A percentile compares a stretch with the other conserved stretches of the same genome.
phyloP scores from a whole-genome alignment of 78 protist species.

The Cavenderia fasciculata region DNA sequence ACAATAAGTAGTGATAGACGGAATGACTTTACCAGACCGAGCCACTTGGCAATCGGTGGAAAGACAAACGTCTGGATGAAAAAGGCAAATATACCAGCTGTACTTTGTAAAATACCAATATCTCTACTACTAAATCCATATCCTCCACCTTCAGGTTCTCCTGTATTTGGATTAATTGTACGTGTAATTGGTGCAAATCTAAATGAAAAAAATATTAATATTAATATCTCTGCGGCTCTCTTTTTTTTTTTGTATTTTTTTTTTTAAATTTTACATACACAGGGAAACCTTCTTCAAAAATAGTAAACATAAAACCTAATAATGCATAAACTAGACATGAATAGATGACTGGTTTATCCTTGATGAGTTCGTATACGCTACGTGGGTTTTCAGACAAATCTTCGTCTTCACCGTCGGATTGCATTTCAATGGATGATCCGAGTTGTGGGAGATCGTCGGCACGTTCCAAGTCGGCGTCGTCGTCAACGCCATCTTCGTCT shows the following conservation, averaged over 20 bases:
- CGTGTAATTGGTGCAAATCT: background rate
- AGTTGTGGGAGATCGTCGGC: background rate
- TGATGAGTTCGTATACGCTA: background rate
- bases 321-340: constrained; percentile 40
- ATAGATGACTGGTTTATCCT: constrained; percentile 19
- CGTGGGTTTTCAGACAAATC: constrained; percentile 14
- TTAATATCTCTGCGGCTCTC: no score
- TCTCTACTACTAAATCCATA: constrained; percentile 4
- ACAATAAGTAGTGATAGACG: constrained; percentile 14
- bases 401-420: constrained; percentile 28
- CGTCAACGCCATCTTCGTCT: background rate
- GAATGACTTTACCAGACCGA: constrained; percentile 20
- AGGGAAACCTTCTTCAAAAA: constrained; percentile 60
- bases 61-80: constrained; percentile 17
- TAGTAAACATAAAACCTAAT: constrained; percentile 53
- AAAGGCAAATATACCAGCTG: constrained; percentile 46
- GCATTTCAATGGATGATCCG: background rate
- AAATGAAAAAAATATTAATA: no score
- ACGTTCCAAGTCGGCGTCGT: background rate
- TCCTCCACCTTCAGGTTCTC: constrained; percentile 17
- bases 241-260: no score
- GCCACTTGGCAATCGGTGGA: constrained; percentile 1
- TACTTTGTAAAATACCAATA: constrained; percentile 28
- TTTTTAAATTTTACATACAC: no score
- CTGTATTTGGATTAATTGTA: background rate